phyloP scores from a whole-genome alignment of 805 yeast genomes.

The Ogataea saltuana region DNA sequence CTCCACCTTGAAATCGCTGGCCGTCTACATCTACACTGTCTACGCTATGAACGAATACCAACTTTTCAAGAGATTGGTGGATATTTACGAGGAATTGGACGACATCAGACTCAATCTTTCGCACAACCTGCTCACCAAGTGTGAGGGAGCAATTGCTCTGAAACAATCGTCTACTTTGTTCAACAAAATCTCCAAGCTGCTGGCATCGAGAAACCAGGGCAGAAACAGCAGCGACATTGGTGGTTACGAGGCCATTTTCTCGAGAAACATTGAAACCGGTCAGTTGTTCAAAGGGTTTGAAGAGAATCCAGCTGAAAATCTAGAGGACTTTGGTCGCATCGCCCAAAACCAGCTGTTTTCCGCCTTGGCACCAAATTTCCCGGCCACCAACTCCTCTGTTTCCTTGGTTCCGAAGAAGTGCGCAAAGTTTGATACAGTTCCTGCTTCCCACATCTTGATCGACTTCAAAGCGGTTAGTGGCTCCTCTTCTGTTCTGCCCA shows the following conservation, averaged over 20 bases:
- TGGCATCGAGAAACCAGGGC: slow-evolving; percentile 38
- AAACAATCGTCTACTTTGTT: slow-evolving; percentile 54
- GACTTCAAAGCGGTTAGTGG: slow-evolving; percentile 72
- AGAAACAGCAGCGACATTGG: slow-evolving; percentile 28
- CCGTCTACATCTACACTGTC: slow-evolving; percentile 65
- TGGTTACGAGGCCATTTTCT: slow-evolving; percentile 67
- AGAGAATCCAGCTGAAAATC: slow-evolving; percentile 12
- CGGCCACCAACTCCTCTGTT: slow-evolving; percentile 42
- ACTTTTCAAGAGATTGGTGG: slow-evolving; percentile 56
- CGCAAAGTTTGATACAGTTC: slow-evolving; percentile 48
- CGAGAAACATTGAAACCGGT: slow-evolving; percentile 63
- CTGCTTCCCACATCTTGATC: slow-evolving; percentile 68
- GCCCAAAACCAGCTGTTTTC: slow-evolving; percentile 68
- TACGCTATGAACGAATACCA: slow-evolving; percentile 71
- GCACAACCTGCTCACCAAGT: slow-evolving; percentile 51
- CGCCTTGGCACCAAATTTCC: slow-evolving; percentile 74
- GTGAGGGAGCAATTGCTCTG: slow-evolving; percentile 50
- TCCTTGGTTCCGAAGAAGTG: slow-evolving; percentile 46
- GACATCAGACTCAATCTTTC: slow-evolving; percentile 55
- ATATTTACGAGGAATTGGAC: slow-evolving; percentile 56
- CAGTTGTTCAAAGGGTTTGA: slow-evolving; percentile 44
- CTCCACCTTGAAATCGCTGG: slow-evolving; percentile 55
- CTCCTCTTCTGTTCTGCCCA: slow-evolving; percentile 59
- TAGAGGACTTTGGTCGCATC: slow-evolving; percentile 53
- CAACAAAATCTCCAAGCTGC: slow-evolving; percentile 59